Evolutionary conservation across 805 yeast genomes (phyloP).

Genomic region (Ogataea siamensis): DNA sequence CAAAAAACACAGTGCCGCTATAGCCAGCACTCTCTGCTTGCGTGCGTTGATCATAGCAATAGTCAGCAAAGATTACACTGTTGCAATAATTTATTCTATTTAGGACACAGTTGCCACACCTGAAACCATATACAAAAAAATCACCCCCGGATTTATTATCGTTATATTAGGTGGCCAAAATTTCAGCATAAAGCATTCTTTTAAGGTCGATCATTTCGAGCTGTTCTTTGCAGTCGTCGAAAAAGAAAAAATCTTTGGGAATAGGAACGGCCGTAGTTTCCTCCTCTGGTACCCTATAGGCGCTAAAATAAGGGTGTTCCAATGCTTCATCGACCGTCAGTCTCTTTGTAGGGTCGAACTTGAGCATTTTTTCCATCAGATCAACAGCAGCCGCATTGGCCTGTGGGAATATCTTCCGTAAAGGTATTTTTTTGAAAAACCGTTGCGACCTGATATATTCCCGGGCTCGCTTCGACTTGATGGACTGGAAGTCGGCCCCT

Average conservation of each 20-base stretch:
- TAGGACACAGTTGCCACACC: conserved; percentile 10
- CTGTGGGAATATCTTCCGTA: conserved; percentile 48
- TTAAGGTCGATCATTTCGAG: conserved; percentile 49
- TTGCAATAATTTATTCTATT: conserved; percentile 1
- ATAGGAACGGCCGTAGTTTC: conserved; percentile 59
- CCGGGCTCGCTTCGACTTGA: conserved; percentile 71
- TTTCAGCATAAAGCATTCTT: conserved; percentile 51
- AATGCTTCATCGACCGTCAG: conserved; percentile 82
- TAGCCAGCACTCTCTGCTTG: conserved; percentile 40
- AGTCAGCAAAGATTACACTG: neutral
- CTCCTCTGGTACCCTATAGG: conserved; percentile 70
- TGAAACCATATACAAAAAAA: neutral
- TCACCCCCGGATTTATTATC: conserved; percentile 2
- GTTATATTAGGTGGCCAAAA: conserved; percentile 33
- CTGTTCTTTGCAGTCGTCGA: conserved; percentile 52
- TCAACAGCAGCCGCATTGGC: conserved; percentile 54
- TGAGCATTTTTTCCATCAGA: conserved; percentile 66
- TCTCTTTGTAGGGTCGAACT: conserved; percentile 79
- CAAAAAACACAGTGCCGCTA: conserved; percentile 40
- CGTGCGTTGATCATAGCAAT: conserved; percentile 26
- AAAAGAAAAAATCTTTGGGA: conserved; percentile 55
- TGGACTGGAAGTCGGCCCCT: conserved; percentile 69
- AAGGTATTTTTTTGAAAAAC: conserved; percentile 54
- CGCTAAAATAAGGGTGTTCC: conserved; percentile 69
- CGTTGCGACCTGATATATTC: conserved; percentile 73